phyloP scores from a whole-genome alignment of 139 green algal genomes.

The Ostreobium quekettii region DNA sequence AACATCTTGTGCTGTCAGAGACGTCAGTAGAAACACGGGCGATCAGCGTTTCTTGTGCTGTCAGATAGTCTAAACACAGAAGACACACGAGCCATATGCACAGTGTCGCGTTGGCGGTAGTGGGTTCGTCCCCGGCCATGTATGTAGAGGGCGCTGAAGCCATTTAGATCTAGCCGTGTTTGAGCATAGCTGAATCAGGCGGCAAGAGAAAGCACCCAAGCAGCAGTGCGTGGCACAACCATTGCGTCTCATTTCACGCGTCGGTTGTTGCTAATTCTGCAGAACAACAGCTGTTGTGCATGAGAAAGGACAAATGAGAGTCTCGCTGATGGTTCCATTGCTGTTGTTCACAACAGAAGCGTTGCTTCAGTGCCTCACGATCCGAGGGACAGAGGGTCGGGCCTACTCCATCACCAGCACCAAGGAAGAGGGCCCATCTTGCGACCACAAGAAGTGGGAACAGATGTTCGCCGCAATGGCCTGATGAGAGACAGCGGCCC shows the following conservation, averaged over 20 bases:
- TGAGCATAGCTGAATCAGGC: too few relatives aligned
- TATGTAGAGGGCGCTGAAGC: too few relatives aligned
- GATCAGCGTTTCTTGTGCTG: not conserved
- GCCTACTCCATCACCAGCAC: slow-evolving; percentile 47
- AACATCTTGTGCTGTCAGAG: not conserved
- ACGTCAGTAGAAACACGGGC: too few relatives aligned
- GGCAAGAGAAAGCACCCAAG: too few relatives aligned
- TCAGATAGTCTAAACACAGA: too few relatives aligned
- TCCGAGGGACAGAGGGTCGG: slow-evolving; percentile 27
- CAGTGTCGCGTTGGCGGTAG: too few relatives aligned
- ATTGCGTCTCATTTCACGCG: not conserved
- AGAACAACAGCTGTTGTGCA: not conserved
- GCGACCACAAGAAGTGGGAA: slow-evolving; percentile 45
- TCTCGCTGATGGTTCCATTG: not conserved
- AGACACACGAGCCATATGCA: too few relatives aligned
- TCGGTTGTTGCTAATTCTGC: not conserved
- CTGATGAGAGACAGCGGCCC: not conserved
- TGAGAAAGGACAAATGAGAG: not conserved
- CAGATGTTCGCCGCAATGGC: slow-evolving; percentile 37
- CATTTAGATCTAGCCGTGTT: too few relatives aligned
- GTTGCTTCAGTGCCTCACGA: slow-evolving; percentile 51
- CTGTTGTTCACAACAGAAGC: slow-evolving; percentile 45
- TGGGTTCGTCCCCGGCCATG: too few relatives aligned
- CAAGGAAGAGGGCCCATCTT: slow-evolving; percentile 53
- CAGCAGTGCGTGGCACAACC: too few relatives aligned